A percentile compares a stretch with the other conserved stretches of the same genome.
Conservation (phyloP, 1,284 basidiomycete genomes). For the Apiotrichum porosum region DNA sequence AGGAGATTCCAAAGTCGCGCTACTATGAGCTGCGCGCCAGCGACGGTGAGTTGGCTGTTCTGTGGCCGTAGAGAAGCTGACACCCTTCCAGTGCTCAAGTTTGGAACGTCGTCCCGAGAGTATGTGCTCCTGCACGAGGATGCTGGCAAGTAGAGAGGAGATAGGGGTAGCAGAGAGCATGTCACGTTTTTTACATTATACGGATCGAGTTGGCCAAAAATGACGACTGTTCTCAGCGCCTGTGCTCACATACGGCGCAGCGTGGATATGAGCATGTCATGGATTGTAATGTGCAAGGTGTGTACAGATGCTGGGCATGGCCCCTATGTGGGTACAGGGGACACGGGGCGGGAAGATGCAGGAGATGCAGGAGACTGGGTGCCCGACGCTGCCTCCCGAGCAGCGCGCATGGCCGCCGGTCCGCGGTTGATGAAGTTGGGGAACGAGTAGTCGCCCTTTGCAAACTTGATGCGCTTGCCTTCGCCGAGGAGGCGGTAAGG, state of each 20-base stretch:
- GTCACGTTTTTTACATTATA: no score
- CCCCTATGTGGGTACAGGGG: no score
- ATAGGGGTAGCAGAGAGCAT: no score
- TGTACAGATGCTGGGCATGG: no score
- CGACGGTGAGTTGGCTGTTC: slow-evolving; percentile 64
- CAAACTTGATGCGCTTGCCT: slow-evolving; percentile 41
- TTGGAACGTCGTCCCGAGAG: slow-evolving; percentile 78
- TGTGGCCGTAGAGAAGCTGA: slow-evolving; percentile 1
- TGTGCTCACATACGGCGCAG: no score
- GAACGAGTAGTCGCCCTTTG: slow-evolving; percentile 38
- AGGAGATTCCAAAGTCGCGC: slow-evolving; percentile 74
- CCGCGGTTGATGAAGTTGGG: slow-evolving; percentile 22
- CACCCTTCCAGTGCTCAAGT: slow-evolving; percentile 69
- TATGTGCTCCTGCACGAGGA: slow-evolving; percentile 85
- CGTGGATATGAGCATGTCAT: no score
- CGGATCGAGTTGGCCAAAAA: no score
- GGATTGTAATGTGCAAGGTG: no score
- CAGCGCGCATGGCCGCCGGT: background rate
- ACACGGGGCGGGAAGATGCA: no score
- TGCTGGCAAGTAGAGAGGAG: slow-evolving; percentile 35
- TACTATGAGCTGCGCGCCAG: slow-evolving; percentile 84
- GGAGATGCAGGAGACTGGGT: no score
- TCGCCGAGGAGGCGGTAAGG: slow-evolving; percentile 42
- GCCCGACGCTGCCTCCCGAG: no score
- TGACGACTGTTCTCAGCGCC: no score